phyloP scores from a whole-genome alignment of 2,329 filamentous ascomycete genomes.

The Colletotrichum sp. region DNA sequence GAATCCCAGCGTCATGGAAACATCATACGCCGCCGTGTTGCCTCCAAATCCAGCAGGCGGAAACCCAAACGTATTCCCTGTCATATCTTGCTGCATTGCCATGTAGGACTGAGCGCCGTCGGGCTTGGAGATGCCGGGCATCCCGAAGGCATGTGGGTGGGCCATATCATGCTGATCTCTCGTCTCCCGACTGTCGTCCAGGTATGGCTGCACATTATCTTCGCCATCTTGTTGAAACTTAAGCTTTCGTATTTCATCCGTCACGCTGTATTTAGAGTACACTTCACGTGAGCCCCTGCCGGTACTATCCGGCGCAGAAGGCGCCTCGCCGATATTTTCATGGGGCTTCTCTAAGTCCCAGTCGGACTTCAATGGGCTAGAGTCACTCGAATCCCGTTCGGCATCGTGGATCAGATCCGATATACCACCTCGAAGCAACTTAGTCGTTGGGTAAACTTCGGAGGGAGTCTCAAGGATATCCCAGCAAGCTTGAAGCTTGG shows the following conservation, averaged over 20 bases:
- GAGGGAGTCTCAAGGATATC: neutral
- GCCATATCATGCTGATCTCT: neutral
- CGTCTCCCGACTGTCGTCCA: neutral
- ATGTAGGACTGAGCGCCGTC: neutral
- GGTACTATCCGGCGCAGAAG: neutral
- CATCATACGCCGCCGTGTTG: neutral
- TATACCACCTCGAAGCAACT: neutral
- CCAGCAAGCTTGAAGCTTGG: conserved; percentile 1
- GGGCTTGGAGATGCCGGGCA: neutral
- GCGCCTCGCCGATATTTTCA: neutral
- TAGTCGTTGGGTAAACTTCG: conserved; percentile 9
- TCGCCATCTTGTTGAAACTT: conserved; percentile 7
- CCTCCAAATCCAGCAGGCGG: neutral
- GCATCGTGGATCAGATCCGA: conserved; percentile 12
- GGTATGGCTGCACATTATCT: neutral
- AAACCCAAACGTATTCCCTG: neutral
- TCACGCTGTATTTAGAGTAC: conserved; percentile 17
- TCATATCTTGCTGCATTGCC: neutral
- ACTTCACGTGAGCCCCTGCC: neutral
- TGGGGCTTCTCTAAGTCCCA: conserved; percentile 4
- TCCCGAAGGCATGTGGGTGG: neutral
- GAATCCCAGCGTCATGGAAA: conserved; percentile 8
- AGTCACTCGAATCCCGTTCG: neutral
- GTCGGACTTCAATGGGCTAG: neutral
- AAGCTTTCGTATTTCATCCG: conserved; percentile 15